Conservation (phyloP, 345 rosid genomes). For the Gossypium bickii region DNA sequence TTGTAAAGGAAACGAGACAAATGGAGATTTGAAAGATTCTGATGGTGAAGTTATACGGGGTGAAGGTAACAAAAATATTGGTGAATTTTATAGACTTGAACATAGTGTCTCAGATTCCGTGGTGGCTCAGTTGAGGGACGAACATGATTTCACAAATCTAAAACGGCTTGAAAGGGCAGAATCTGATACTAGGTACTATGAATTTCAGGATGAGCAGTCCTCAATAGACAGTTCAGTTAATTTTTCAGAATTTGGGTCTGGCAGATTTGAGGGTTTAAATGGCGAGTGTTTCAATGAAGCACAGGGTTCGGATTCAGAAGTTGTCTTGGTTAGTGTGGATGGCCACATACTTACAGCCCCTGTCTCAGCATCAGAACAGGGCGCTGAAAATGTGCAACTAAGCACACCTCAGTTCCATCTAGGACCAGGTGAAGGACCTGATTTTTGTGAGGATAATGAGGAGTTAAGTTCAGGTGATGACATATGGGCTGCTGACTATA, state of each 20-base stretch:
- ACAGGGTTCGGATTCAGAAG: conserved; percentile 55
- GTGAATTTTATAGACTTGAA: conserved; percentile 38
- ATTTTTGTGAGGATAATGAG: conserved; percentile 54
- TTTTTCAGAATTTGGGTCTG: conserved; percentile 53
- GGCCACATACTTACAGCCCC: conserved; percentile 85
- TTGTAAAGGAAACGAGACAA: conserved; percentile 27
- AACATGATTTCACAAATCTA: conserved; percentile 30
- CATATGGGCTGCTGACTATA: conserved; percentile 49
- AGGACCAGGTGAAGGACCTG: conserved; percentile 67
- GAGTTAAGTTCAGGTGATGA: conserved; percentile 57
- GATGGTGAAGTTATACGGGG: conserved; percentile 16
- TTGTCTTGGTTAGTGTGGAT: conserved; percentile 80
- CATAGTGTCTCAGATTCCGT: conserved; percentile 69
- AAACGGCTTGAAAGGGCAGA: conserved; percentile 59
- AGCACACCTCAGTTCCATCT: conserved; percentile 75
- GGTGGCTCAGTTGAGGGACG: conserved; percentile 39
- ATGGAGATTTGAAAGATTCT: conserved; percentile 22
- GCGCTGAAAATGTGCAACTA: conserved; percentile 51
- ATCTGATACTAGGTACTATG: conserved; percentile 73
- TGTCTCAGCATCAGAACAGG: conserved; percentile 57
- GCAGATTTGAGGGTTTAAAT: conserved; percentile 44
- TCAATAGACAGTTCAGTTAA: conserved; percentile 44
- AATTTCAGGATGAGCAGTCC: conserved; percentile 61
- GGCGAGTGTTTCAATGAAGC: conserved; percentile 42
- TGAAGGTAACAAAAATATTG: conserved; percentile 24